Conservation (phyloP, 257 asterid species). For the Rhazya stricta region DNA sequence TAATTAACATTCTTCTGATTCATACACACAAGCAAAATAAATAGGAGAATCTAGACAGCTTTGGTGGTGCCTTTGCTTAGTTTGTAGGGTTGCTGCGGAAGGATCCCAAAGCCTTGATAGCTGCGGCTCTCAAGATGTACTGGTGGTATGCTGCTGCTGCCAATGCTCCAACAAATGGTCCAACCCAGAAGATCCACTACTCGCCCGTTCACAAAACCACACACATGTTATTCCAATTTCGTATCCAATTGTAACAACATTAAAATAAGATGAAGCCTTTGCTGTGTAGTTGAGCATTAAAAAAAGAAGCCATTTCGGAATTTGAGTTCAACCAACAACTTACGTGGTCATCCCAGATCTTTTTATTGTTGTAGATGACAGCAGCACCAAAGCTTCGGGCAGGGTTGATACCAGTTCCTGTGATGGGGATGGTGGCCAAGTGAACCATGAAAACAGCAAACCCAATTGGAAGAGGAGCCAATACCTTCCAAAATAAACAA, state of each 20-base stretch:
- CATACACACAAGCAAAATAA: constrained; percentile 22
- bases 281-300: neutral
- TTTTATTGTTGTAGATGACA: constrained; percentile 58
- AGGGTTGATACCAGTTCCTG: constrained; percentile 94
- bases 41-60: constrained; percentile 3
- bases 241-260: neutral
- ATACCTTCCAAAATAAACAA: constrained; percentile 37
- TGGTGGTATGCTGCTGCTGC: constrained; percentile 85
- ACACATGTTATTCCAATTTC: neutral
- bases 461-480: constrained; percentile 96
- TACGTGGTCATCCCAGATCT: constrained; percentile 88
- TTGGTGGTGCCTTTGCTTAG: constrained; percentile 15
- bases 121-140: constrained; percentile 79
- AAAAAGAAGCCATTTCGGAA: neutral
- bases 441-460: constrained; percentile 98
- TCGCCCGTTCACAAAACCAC: neutral
- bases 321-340: neutral
- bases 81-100: constrained; percentile 81
- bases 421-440: constrained; percentile 88
- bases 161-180: constrained; percentile 76
- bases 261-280: neutral
- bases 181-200: constrained; percentile 98
- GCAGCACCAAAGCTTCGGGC: constrained; percentile 98
- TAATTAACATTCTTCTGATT: constrained; percentile 12
- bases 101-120: constrained; percentile 77